Conservation (phyloP, 2,329 filamentous ascomycete genomes). For the Epichloe typhina region DNA sequence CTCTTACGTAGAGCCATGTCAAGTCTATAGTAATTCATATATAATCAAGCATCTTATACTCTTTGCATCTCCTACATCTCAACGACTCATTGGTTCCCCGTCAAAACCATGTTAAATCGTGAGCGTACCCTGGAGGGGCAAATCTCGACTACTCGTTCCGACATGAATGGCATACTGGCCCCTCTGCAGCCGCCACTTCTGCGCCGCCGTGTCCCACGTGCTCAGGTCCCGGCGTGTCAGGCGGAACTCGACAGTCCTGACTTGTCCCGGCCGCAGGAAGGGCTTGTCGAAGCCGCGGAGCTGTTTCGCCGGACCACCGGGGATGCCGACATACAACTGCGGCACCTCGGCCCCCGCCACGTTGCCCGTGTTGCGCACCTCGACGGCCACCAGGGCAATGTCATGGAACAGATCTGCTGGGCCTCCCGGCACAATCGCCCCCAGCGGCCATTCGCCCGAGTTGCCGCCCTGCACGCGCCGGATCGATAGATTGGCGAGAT, state of each 20-base stretch:
- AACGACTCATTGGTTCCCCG: too few species aligned
- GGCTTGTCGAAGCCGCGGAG: constrained; percentile 56
- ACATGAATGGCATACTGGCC: constrained; percentile 32
- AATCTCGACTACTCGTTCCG: constrained; percentile 32
- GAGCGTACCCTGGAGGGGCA: constrained; percentile 28
- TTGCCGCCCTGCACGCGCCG: constrained; percentile 10
- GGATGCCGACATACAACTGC: constrained; percentile 35
- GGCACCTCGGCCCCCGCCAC: constrained; percentile 32
- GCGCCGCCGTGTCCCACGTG: constrained; percentile 47
- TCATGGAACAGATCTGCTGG: constrained; percentile 34
- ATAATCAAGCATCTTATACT: too few species aligned
- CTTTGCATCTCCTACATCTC: too few species aligned
- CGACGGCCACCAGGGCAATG: constrained; percentile 24
- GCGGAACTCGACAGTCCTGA: constrained; percentile 32
- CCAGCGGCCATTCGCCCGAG: constrained; percentile 23
- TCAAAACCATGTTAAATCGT: constrained; percentile 14
- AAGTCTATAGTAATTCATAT: too few species aligned
- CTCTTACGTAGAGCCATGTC: too few species aligned
- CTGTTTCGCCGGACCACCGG: constrained; percentile 38
- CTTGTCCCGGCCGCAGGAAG: constrained; percentile 31
- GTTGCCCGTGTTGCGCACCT: constrained; percentile 29
- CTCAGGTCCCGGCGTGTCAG: constrained; percentile 53
- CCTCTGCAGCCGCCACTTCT: constrained; percentile 44
- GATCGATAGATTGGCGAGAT: constrained; percentile 30
- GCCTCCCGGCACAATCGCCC: constrained; percentile 31